These are phyloP conservation scores for Podaxis mareebaensis DNA, from an alignment of 768 basidiomycete genomes.

Conservation along the genomic window DNA sequence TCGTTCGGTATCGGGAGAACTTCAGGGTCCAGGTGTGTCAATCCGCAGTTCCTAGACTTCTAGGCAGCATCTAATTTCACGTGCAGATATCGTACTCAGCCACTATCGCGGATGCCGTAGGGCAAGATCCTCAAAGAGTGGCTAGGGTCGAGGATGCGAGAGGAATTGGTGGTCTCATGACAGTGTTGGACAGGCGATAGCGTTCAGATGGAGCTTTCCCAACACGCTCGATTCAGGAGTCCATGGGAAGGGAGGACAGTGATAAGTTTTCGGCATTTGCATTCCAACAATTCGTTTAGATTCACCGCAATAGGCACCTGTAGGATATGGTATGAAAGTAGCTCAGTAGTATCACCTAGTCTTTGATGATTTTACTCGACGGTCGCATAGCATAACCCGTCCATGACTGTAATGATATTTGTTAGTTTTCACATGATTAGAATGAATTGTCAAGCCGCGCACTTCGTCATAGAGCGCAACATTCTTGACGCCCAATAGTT, in stretches of 20 bases:
- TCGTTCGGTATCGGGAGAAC: not conserved
- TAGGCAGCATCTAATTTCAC: not conserved
- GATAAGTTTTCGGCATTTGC: not conserved
- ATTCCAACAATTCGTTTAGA: not conserved
- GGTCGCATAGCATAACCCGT: constrained; percentile 84
- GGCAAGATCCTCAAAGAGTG: constrained; percentile 56
- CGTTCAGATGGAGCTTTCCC: not conserved
- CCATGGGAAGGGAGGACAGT: not conserved
- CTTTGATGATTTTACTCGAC: constrained; percentile 71
- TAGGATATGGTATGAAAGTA: constrained; percentile 1
- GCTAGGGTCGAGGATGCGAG: constrained; percentile 61
- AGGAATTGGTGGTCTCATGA: constrained; percentile 76
- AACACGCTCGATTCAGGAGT: not conserved
- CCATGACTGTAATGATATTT: constrained; percentile 69
- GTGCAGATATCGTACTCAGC: constrained; percentile 1
- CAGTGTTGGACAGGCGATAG: constrained; percentile 47
- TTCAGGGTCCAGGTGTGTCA: constrained; percentile 8
- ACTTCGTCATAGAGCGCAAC: constrained; percentile 95
- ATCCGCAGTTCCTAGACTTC: not conserved
- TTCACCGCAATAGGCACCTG: not conserved
- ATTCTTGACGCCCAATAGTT: constrained; percentile 60
- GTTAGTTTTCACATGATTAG: constrained; percentile 14
- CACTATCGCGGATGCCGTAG: not conserved
- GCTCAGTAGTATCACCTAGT: not conserved
- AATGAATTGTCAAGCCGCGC: constrained; percentile 23